Percentiles rank a stretch among this genome's conserved stretches.
Evolutionary conservation across 2,329 filamentous ascomycete genomes (phyloP).

Genomic region (Ophiosphaerella herpotricha): DNA sequence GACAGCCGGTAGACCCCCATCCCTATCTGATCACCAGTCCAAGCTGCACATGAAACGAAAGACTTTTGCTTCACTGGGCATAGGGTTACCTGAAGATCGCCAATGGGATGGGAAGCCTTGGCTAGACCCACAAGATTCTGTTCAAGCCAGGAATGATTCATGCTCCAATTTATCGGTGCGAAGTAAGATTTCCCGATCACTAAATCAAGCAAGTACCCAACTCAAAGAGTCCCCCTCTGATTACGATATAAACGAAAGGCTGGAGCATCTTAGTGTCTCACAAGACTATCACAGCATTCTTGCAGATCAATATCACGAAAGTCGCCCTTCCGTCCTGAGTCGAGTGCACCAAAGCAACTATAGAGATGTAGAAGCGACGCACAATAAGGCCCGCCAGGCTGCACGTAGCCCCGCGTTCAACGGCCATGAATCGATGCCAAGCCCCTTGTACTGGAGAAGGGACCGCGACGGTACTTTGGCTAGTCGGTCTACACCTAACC

Average conservation of each 20-base stretch:
- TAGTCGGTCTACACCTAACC: slow-evolving; percentile 2
- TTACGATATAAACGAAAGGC: slow-evolving; percentile 22
- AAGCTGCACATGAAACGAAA: not conserved
- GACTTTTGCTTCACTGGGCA: slow-evolving; percentile 20
- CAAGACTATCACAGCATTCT: slow-evolving; percentile 39
- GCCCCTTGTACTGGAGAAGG: slow-evolving; percentile 28
- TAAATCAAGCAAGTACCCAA: slow-evolving; percentile 16
- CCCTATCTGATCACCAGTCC: slow-evolving; percentile 13
- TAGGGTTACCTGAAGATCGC: slow-evolving; percentile 14
- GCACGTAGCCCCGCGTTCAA: not conserved
- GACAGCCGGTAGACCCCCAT: slow-evolving; percentile 3
- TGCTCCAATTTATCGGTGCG: slow-evolving; percentile 4
- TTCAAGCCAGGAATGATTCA: not conserved
- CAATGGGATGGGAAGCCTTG: slow-evolving; percentile 3
- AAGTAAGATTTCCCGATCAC: slow-evolving; percentile 16
- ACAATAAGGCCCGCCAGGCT: too few species aligned
- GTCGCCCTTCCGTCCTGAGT: slow-evolving; percentile 5
- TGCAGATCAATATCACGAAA: slow-evolving; percentile 28
- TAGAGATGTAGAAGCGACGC: too few species aligned
- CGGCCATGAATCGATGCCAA: slow-evolving; percentile 16
- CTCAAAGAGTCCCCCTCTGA: slow-evolving; percentile 23
- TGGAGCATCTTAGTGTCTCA: slow-evolving; percentile 30
- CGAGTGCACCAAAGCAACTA: not conserved
- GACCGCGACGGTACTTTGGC: slow-evolving; percentile 2
- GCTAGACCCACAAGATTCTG: not conserved